These are phyloP conservation scores for Tricholoma sp. DNA, from an alignment of 768 basidiomycete genomes.

Conservation along the genomic window DNA sequence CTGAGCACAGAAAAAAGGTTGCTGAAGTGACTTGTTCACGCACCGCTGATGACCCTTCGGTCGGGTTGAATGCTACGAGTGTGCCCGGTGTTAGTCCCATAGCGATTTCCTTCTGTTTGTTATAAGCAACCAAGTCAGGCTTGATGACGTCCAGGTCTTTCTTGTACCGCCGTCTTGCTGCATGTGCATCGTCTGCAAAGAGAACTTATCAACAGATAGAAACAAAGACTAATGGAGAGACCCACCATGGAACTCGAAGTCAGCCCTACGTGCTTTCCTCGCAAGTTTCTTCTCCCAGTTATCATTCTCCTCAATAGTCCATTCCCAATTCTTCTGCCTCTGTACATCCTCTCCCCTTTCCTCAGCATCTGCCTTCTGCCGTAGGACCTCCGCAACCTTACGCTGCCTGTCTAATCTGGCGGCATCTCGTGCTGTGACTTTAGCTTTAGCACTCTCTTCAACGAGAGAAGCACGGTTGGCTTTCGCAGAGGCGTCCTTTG, in stretches of 20 bases:
- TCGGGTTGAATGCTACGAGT: constrained; percentile 55
- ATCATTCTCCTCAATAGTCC: constrained; percentile 93
- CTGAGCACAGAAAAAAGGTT: constrained; percentile 7
- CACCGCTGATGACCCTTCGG: constrained; percentile 39
- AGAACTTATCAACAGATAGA: constrained; percentile 1
- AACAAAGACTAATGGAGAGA: constrained; percentile 10
- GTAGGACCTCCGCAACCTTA: constrained; percentile 82
- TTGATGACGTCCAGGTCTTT: constrained; percentile 87
- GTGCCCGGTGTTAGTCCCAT: constrained; percentile 71
- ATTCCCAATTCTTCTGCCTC: constrained; percentile 90
- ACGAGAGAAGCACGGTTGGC: constrained; percentile 85
- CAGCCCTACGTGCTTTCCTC: constrained; percentile 77
- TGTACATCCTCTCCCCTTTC: constrained; percentile 91
- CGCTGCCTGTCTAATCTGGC: constrained; percentile 86
- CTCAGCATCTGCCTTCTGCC: constrained; percentile 83
- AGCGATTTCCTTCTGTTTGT: constrained; percentile 82
- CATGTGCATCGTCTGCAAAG: constrained; percentile 77
- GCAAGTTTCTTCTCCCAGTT: constrained; percentile 91
- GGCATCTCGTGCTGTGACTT: constrained; percentile 72
- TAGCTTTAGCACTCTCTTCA: constrained; percentile 76
- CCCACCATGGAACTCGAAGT: constrained; percentile 90
- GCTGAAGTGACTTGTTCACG: constrained; percentile 4
- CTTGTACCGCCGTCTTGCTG: constrained; percentile 86
- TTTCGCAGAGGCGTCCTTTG: constrained; percentile 69
- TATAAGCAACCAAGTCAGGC: constrained; percentile 83